These are phyloP conservation scores for Dioszegia crocea DNA, from an alignment of 768 basidiomycete genomes.

Conservation along the genomic window DNA sequence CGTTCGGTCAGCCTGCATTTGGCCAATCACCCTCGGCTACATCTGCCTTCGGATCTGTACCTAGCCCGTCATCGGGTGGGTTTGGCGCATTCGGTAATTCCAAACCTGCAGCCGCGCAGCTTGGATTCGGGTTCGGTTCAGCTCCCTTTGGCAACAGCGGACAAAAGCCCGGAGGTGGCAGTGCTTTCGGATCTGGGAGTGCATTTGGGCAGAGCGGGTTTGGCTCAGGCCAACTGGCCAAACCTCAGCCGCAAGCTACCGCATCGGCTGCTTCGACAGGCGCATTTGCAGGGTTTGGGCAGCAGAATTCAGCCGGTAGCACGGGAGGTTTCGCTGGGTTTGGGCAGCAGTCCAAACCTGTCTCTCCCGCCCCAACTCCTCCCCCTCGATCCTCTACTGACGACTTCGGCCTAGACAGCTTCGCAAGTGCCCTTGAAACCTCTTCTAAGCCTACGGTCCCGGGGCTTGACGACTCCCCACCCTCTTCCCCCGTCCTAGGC, in stretches of 20 bases:
- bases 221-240: not conserved
- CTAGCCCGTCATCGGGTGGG: slow-evolving; percentile 11
- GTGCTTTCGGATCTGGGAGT: slow-evolving; percentile 10
- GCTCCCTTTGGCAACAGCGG: slow-evolving; percentile 2
- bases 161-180: not conserved
- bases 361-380: slow-evolving; percentile 18
- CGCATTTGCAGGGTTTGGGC: slow-evolving; percentile 40
- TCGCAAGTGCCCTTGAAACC: slow-evolving; percentile 31
- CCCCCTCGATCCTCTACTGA: slow-evolving; percentile 11
- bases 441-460: slow-evolving; percentile 22
- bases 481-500: slow-evolving; percentile 21
- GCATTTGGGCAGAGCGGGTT: slow-evolving; percentile 33
- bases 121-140: slow-evolving; percentile 7
- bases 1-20: slow-evolving; percentile 30
- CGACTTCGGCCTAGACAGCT: slow-evolving; percentile 39
- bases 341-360: slow-evolving; percentile 5
- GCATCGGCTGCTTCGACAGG: slow-evolving; percentile 10
- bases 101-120: slow-evolving; percentile 9
- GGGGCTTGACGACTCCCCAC: slow-evolving; percentile 35
- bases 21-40: slow-evolving; percentile 17
- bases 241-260: not conserved
- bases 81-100: slow-evolving; percentile 24
- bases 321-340: slow-evolving; percentile 6
- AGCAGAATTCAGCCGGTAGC: slow-evolving; percentile 23
- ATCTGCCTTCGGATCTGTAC: slow-evolving; percentile 10